phyloP scores from a whole-genome alignment of 2,329 filamentous ascomycete species.

The Colletotrichum sublineola region DNA sequence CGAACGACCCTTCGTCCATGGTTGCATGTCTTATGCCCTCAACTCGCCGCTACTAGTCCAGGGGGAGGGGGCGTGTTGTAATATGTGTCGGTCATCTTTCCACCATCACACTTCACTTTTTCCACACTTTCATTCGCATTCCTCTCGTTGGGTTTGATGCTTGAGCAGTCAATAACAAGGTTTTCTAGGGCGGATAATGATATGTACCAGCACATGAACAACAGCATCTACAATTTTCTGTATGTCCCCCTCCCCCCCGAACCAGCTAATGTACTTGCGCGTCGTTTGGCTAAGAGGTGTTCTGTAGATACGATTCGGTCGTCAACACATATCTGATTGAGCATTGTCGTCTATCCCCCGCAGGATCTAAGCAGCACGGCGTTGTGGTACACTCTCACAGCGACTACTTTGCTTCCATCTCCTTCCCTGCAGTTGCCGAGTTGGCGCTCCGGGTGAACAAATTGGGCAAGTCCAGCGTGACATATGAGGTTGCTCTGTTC shows the following conservation, averaged over 20 bases:
- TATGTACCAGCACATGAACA: conserved; percentile 96
- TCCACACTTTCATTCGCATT: conserved; percentile 1
- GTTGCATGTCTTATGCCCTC: neutral
- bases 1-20: conserved; percentile 15
- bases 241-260: conserved; percentile 52
- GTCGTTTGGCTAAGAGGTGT: conserved; percentile 3
- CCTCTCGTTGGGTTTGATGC: conserved; percentile 23
- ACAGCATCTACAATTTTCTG: conserved; percentile 87
- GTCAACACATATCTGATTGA: conserved; percentile 90
- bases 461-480: conserved; percentile 87
- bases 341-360: conserved; percentile 80
- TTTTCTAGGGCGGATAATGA: conserved; percentile 85
- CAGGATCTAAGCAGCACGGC: conserved; percentile 78
- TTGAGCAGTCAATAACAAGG: conserved; percentile 33
- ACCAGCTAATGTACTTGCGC: conserved; percentile 3
- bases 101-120: conserved; percentile 34
- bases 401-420: conserved; percentile 85
- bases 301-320: conserved; percentile 82
- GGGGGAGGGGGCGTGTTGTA: neutral
- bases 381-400: conserved; percentile 89
- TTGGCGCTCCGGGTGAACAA: conserved; percentile 85
- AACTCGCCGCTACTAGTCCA: too few species aligned
- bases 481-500: conserved; percentile 91
- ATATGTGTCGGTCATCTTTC: conserved; percentile 18
- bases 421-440: conserved; percentile 86